Base-by-base conservation (phyloP, 2,329 filamentous ascomycete genomes). In the Corynespora cassiicola region DNA sequence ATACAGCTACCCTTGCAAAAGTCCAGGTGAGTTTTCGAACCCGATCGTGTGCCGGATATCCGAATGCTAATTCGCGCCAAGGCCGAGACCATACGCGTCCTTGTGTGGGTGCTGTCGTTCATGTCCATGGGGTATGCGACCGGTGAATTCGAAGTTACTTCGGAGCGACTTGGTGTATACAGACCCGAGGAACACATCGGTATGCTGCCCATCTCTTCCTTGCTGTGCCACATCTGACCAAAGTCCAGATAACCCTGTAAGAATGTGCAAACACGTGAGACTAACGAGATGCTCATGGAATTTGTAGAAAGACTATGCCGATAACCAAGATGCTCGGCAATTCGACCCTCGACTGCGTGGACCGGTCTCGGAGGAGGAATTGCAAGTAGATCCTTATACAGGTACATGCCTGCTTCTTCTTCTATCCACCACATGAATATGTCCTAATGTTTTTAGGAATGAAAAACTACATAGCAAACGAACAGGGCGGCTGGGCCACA, bases 391-490 rank as follows among this genome's bases (percentile, higher is more conserved):
- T 47, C 65, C 61, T 11, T 48, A 70, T 5, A 70, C 67, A n/a
- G 67, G 65, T 59, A 41, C 10, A 36, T 8, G 4, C 14, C 31
- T 21, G 10, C 19, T 15, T 7, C 10, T n/a, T 15, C 22, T 9
- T 36, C 14, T 9, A 9, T 9, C 14, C 7, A 7, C 8, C 15
- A 7, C 9, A 22, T 39, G 6, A 20, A 14, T 16, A 17, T 26
- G 10, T 22, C 21, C 44, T 26, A 45, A 18, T 7, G 11, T 12
- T 15, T 11, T 12, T 21, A 59, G 91, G 91, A n/a, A 96, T 99
- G 92, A 99, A 97, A 71, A 97, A 97, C 66, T 99, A 99, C 68
- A 97, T 99, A 53, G 85, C 92, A 44, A 97, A 96, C 59, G 92
- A 97, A 66, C 75, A 73, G 10, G 89, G 90, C 4, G 80, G 82